phyloP scores from a whole-genome alignment of 2,329 filamentous ascomycete species.

The Lojkania enalia region DNA sequence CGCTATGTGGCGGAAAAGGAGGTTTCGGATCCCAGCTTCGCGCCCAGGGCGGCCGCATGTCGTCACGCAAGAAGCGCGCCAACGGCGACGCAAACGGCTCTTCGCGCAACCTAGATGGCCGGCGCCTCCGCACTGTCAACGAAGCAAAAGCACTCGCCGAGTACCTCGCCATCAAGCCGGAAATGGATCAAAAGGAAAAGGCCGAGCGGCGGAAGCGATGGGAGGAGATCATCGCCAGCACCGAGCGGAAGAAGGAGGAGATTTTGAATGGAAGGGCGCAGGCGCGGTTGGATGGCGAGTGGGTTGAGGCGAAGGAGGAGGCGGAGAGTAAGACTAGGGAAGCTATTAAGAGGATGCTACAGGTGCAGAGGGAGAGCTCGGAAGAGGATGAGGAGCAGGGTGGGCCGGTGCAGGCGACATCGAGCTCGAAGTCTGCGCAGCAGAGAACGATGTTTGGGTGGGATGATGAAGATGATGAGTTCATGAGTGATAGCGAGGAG shows the following conservation, averaged over 20 bases:
- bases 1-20: slow-evolving; percentile 90
- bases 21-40: slow-evolving; percentile 97
- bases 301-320: slow-evolving; percentile 94
- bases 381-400: slow-evolving; percentile 32
- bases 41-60: slow-evolving; percentile 97
- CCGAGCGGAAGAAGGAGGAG: slow-evolving; percentile 82
- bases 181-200: slow-evolving; percentile 94
- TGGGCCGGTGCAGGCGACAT: slow-evolving; percentile 26
- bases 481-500: slow-evolving; percentile 52
- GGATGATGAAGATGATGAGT: slow-evolving; percentile 68
- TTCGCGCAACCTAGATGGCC: slow-evolving; percentile 89
- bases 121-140: slow-evolving; percentile 85
- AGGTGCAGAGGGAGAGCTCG: slow-evolving; percentile 50
- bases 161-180: slow-evolving; percentile 91
- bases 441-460: slow-evolving; percentile 70
- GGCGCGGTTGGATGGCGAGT: slow-evolving; percentile 76
- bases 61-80: slow-evolving; percentile 84
- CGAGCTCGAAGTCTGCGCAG: slow-evolving; percentile 36
- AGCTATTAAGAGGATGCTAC: slow-evolving; percentile 63
- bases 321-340: slow-evolving; percentile 80
- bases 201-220: slow-evolving; percentile 82
- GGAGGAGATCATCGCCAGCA: slow-evolving; percentile 83
- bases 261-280: slow-evolving; percentile 72
- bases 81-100: slow-evolving; percentile 84
- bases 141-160: slow-evolving; percentile 95